A percentile compares a stretch with the other conserved stretches of the same genome.
These are phyloP conservation scores for Citrus reticulata DNA, from an alignment of 345 rosid species.

Conservation along the genomic window DNA sequence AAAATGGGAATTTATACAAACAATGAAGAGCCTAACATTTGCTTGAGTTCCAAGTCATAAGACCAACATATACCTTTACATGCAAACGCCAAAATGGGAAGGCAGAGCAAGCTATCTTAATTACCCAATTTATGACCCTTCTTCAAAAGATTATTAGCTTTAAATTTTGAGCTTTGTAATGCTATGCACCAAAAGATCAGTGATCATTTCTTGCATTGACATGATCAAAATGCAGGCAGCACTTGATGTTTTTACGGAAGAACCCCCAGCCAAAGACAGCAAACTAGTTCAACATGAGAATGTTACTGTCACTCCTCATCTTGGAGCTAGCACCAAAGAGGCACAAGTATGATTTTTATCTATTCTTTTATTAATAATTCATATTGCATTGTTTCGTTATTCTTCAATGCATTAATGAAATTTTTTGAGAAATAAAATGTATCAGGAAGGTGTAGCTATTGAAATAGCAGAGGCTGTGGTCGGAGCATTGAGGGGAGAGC, in stretches of 20 bases:
- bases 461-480: constrained; percentile 90
- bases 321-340: constrained; percentile 91
- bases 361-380: background rate
- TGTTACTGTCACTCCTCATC: constrained; percentile 83
- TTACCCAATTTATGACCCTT: background rate
- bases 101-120: background rate
- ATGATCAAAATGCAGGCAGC: constrained; percentile 52
- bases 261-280: constrained; percentile 63
- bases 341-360: constrained; percentile 49
- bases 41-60: too few species aligned
- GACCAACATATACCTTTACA: too few species aligned
- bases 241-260: constrained; percentile 70
- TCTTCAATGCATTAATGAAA: background rate
- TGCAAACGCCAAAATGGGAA: too few species aligned
- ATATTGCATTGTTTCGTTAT: background rate
- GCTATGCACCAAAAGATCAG: background rate
- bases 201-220: background rate
- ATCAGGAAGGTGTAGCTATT: constrained; percentile 82
- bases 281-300: constrained; percentile 64
- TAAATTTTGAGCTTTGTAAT: background rate
- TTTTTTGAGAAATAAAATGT: background rate
- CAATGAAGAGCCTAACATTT: too few species aligned
- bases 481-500: constrained; percentile 72
- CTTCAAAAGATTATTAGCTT: background rate
- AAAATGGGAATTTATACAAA: too few species aligned